Evolutionary conservation across 176 grass and related monocot species (phyloP), one percentile per base, ranked within the genome.

Genomic region (Dactylis glomerata): DNA sequence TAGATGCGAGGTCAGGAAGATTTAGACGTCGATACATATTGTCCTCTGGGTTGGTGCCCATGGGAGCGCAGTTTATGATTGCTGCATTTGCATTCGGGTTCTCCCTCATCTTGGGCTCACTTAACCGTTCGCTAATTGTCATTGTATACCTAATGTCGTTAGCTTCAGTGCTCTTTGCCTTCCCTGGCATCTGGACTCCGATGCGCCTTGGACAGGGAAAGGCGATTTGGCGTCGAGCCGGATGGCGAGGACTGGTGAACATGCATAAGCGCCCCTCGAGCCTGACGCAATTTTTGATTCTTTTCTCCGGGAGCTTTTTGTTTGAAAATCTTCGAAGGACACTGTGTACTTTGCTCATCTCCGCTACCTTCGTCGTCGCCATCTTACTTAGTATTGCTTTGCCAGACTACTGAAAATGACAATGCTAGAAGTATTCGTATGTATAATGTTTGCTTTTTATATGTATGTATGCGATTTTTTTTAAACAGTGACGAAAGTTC

Each of bases 131-230:
- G 61, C 46, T 77, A 16, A 5, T 77, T 1, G 22, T 19, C 5
- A 20, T 85, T 6, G 83, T 77, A 3, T 77, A 85, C 73, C 22
- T 15, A 3, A 6, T 68, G 28, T 66, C 73, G 0, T 40, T 68
- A 3, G 73, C 46, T 5, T 26, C 83, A 5, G 45, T 85, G 11
- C 59, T 85, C 11, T 3, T 41, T 33, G 55, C 58, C 61, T 67
- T 85, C 46, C 59, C 73, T 17, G 61, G 33, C 57, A 64, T 84
- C 42, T 84, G 82, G 82, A 9, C 31, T 19, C 82, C 82, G 6
- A 20, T 51, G 3, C 59, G 14, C 19, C 8, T 65, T 0, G 82
- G 55, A 3, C 8, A 75, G 0, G 56, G 30, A 17, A 84, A 37
- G 1, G 20, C 40, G 1, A 49, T 84, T 0, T 84, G 55, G 82